Evolutionary conservation across 2,329 filamentous ascomycete genomes (phyloP), one percentile per base, ranked within the genome.

Genomic region (Sarocladium oryzae): DNA sequence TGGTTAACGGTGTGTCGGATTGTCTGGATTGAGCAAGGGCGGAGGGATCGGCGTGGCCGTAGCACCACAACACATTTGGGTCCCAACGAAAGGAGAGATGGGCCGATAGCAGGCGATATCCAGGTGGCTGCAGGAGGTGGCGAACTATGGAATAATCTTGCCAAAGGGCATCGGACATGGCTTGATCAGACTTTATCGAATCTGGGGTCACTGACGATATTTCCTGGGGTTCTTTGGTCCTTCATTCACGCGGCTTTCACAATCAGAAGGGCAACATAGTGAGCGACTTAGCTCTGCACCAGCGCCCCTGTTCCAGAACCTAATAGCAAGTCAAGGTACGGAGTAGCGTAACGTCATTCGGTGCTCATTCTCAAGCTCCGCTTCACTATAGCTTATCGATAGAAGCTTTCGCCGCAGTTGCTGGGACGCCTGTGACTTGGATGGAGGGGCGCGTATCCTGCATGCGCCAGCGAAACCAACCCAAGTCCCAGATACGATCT

Each of bases 401-500:
- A 48, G 43, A 33, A 48, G 43, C 43, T 48, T 28, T 28, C 40
- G 28, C 26, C 28, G 43, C 28, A 32, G 43, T 48, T 48, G 43
- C 43, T 33, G n/a, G 43, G 43, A 24, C 43, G 26, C 43, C 43
- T 33, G 11, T 26, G 15, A 11, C 15, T 3, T 33, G 24, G 43
- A 48, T 48, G 43, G 43, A 48, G 43, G 43, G 43, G 43, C 43
- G 26, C 43, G 43, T 33, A 48, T 48, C 43, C 43, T 48, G 43
- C 43, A 48, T 48, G 43, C 43, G 33, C 7, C 23, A 18, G 8
- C 13, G 24, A 28, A 21, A 24, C 16, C 23, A 6, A 10, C 28
- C 10, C 5, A 8, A 28, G 43, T 48, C 26, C 26, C 43, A 32
- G 43, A 20, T 20, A 20, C 26, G 15, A 48, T 48, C 43, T 48